These are phyloP conservation scores for Aureobasidium pullulans DNA, from an alignment of 2,329 filamentous ascomycete species.

Conservation along the genomic window DNA sequence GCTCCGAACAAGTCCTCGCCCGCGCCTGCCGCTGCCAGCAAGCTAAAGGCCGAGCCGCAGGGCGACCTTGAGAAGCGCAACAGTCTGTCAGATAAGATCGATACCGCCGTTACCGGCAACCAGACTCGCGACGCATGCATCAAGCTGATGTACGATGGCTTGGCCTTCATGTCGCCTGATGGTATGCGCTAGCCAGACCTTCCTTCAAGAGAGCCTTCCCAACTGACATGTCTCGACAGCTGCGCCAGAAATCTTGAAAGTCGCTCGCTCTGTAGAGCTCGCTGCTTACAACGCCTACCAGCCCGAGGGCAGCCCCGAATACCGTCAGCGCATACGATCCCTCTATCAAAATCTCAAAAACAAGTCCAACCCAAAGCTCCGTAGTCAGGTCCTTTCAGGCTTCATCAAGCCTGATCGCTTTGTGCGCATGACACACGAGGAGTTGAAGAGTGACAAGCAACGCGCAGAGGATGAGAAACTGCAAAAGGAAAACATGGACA, in stretches of 20 bases:
- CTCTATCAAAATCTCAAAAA: conserved; percentile 94
- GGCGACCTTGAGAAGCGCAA: conserved; percentile 68
- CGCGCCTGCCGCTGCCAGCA: conserved; percentile 35
- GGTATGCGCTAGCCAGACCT: conserved; percentile 26
- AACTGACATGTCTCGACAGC: conserved; percentile 23
- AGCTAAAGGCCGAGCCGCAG: conserved; percentile 46
- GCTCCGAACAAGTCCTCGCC: conserved; percentile 20
- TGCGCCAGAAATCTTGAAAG: conserved; percentile 58
- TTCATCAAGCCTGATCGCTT: conserved; percentile 66
- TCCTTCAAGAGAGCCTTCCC: not conserved
- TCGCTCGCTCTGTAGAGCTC: conserved; percentile 65
- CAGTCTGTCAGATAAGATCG: conserved; percentile 72
- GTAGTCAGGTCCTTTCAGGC: conserved; percentile 65
- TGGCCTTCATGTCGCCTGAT: conserved; percentile 62
- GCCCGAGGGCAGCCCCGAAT: conserved; percentile 62
- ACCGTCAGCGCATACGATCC: conserved; percentile 83
- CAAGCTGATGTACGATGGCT: conserved; percentile 86
- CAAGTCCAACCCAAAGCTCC: conserved; percentile 73
- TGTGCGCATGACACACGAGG: conserved; percentile 79
- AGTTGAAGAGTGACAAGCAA: conserved; percentile 82
- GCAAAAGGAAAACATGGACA: conserved; percentile 90
- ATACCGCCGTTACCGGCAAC: conserved; percentile 67
- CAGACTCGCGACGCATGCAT: conserved; percentile 74
- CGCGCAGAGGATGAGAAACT: conserved; percentile 67
- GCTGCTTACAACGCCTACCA: conserved; percentile 66